Base-by-base conservation (phyloP, 352 stramenopile species). In the Chrysophaeum taylorii region DNA sequence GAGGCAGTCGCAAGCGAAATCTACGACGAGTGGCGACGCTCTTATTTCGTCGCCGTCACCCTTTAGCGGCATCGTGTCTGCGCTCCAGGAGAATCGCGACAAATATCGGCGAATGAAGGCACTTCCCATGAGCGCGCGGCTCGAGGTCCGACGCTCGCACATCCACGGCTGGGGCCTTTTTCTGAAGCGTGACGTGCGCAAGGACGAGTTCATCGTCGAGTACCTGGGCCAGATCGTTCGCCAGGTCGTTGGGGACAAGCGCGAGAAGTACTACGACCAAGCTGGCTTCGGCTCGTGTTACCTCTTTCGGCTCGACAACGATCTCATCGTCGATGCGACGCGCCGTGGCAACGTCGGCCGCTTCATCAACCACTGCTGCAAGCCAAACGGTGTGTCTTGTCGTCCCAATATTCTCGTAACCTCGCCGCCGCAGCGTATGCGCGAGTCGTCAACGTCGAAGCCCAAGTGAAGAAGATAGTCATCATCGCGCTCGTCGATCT, bases 361-460 rank as follows among this genome's bases (percentile, higher is more conserved):
- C 0, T 97, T 97, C 69, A 97, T 97, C 81, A 97, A 97, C 77
- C 92, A 97, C 73, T 95, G 86, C 63, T 97, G 92, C 73, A 82
- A 78, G 48, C 87, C 90, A 0, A 97, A 97, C 77, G 90, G n/a
- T n/a, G n/a, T n/a, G n/a, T n/a, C n/a, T n/a, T 89, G 16, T 96
- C 94, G 70, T 90, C 91, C n/a, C 89, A 92, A n/a, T n/a, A n/a
- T n/a, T n/a, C n/a, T n/a, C 27, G 84, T 95, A 0, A 84, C 84
- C 36, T 45, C 85, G 80, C n/a, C 96, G 85, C 76, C 88, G n/a
- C n/a, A n/a, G n/a, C 81, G 68, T 94, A 85, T 75, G 89, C 81
- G 48, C 87, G 83, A 7, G 82, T 90, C n/a, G 87, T 92, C 29
- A 69, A 74, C 0, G 85, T 92, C 21, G 87, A 91, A 66, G 82